Conservation (phyloP, 208 protist genomes). For the Phytomonas sp. region DNA sequence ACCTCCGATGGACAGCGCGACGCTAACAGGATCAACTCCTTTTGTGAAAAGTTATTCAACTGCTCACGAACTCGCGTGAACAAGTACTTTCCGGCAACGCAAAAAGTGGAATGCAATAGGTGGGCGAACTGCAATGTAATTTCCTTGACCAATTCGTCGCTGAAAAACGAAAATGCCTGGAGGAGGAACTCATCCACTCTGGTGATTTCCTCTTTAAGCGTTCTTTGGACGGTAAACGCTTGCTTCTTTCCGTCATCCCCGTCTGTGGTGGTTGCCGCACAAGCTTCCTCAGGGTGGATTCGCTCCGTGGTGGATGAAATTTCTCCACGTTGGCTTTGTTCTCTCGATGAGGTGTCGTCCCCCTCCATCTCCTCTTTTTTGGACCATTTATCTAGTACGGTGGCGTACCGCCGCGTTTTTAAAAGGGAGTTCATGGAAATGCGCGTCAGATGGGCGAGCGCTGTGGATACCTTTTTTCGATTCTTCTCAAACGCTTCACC, state of each 20-base stretch:
- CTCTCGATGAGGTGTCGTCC: not conserved
- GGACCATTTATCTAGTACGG: not conserved
- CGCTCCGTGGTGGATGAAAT: not conserved
- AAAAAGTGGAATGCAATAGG: not conserved
- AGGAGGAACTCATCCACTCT: not conserved
- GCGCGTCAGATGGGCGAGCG: not conserved
- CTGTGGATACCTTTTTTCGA: not conserved
- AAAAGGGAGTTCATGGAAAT: not conserved
- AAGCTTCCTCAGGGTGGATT: not conserved
- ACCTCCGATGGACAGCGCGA: constrained; percentile 31
- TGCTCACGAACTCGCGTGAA: not conserved
- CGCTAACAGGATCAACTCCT: constrained; percentile 55
- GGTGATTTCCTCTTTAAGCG: not conserved
- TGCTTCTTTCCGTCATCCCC: not conserved
- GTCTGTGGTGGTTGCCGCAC: not conserved
- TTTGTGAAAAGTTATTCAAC: constrained; percentile 1
- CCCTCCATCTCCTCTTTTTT: not conserved
- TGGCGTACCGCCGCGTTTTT: not conserved
- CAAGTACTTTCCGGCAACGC: not conserved
- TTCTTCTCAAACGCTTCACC: not conserved
- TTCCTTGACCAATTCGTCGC: not conserved
- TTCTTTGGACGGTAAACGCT: not conserved
- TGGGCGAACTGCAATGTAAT: not conserved
- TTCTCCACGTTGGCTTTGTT: not conserved
- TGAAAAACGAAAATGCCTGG: not conserved